Percentiles rank a stretch among this genome's conserved stretches.
Conservation (phyloP, 2,329 filamentous ascomycete genomes). For the Fusarium haematococcum region DNA sequence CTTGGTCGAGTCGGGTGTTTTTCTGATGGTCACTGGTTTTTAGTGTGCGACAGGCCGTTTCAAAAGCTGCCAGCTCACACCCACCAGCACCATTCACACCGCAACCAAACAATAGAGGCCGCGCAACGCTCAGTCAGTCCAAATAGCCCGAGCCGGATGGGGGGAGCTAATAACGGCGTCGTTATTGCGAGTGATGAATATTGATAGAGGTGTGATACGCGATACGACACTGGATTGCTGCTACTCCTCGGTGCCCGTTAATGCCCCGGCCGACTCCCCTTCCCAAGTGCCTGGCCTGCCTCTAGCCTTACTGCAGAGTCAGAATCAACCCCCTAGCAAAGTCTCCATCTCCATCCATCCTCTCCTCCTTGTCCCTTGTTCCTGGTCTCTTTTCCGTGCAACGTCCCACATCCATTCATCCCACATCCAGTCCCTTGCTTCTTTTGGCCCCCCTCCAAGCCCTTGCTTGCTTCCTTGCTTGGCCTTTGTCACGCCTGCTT, state of each 20-base stretch:
- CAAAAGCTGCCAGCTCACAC: slow-evolving; percentile 33
- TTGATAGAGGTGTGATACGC: neutral
- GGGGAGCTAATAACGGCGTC: neutral
- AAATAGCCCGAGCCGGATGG: neutral
- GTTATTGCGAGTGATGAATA: neutral
- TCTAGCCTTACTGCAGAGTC: slow-evolving; percentile 1
- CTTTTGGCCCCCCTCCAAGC: slow-evolving; percentile 23
- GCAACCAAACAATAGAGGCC: slow-evolving; percentile 7
- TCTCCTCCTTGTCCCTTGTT: slow-evolving; percentile 29
- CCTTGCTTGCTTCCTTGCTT: slow-evolving; percentile 5
- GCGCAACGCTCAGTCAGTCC: slow-evolving; percentile 11
- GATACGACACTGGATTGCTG: neutral
- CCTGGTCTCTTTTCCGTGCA: slow-evolving; percentile 25
- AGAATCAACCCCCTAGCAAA: neutral
- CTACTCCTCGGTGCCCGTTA: neutral
- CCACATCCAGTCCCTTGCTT: slow-evolving; percentile 35
- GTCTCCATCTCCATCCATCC: neutral
- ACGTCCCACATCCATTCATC: slow-evolving; percentile 16
- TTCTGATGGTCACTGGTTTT: slow-evolving; percentile 6
- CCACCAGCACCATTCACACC: slow-evolving; percentile 9
- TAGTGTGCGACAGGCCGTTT: slow-evolving; percentile 34
- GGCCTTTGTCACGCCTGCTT: slow-evolving; percentile 17
- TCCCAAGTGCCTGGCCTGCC: slow-evolving; percentile 4
- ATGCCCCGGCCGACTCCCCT: slow-evolving; percentile 9
- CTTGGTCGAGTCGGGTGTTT: slow-evolving; percentile 14